These are phyloP conservation scores for Blastocystis sp. DNA, from an alignment of 352 stramenopile species.

Conservation along the genomic window DNA sequence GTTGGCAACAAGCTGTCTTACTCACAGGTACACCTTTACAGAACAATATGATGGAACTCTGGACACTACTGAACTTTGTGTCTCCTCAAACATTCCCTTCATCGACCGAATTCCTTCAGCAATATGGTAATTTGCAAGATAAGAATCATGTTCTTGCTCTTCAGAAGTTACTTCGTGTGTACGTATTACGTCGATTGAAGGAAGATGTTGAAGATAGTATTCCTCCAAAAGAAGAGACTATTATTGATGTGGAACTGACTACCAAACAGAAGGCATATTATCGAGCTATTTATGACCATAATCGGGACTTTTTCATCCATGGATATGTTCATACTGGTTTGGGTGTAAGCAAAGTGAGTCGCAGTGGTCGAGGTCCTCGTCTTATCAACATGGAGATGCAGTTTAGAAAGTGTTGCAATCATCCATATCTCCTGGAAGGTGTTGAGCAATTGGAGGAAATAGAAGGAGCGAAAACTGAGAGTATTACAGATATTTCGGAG, in stretches of 20 bases:
- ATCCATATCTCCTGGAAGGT: conserved; percentile 94
- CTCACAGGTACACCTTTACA: conserved; percentile 91
- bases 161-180: conserved; percentile 83
- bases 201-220: conserved; percentile 90
- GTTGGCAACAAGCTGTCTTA: conserved; percentile 67
- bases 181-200: conserved; percentile 89
- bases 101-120: conserved; percentile 87
- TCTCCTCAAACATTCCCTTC: conserved; percentile 84
- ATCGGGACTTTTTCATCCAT: conserved; percentile 67
- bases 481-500: conserved; percentile 54
- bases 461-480: conserved; percentile 32
- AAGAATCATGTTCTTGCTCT: conserved; percentile 85
- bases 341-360: conserved; percentile 64
- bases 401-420: conserved; percentile 94
- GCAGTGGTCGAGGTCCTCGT: conserved; percentile 66
- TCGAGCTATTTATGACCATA: conserved; percentile 67
- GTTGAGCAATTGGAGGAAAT: conserved; percentile 90
- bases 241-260: conserved; percentile 90
- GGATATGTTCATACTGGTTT: conserved; percentile 67
- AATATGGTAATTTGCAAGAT: conserved; percentile 83
- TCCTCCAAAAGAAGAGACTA: conserved; percentile 89
- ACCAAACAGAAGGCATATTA: conserved; percentile 96
- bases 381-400: conserved; percentile 99
- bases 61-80: conserved; percentile 97
- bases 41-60: conserved; percentile 98